phyloP scores from a whole-genome alignment of 2,329 filamentous ascomycete species.

The Aspergillus ochraceus region DNA sequence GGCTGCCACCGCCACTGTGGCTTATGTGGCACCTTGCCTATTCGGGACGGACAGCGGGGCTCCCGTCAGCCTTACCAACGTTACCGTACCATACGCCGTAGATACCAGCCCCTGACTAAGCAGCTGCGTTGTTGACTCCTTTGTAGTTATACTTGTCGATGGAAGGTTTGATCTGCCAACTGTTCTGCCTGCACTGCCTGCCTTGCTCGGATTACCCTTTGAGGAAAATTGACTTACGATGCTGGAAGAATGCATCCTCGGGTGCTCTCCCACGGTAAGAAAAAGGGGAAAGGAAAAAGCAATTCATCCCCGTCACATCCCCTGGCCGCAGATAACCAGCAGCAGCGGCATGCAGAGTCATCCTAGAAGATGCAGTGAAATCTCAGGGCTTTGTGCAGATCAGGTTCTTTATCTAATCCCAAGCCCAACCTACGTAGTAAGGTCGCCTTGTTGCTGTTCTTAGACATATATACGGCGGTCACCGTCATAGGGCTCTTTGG shows the following conservation, averaged over 20 bases:
- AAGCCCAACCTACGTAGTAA: background rate
- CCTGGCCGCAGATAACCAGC: background rate
- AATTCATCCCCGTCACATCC: background rate
- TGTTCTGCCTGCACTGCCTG: background rate
- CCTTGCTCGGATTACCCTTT: too few species aligned
- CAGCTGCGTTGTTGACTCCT: background rate
- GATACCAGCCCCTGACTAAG: background rate
- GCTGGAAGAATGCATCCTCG: background rate
- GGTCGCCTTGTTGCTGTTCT: background rate
- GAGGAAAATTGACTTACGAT: background rate
- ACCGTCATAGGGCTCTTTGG: background rate
- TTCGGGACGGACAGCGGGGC: background rate
- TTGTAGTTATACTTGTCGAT: too few species aligned
- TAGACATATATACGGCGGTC: constrained; percentile 2
- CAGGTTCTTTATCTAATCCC: background rate
- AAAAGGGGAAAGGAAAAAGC: too few species aligned
- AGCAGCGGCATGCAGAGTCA: constrained; percentile 8
- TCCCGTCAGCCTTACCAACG: background rate
- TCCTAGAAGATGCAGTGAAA: background rate
- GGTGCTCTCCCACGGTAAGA: too few species aligned
- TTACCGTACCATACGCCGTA: background rate
- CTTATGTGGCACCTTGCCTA: constrained; percentile 11
- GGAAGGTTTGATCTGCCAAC: too few species aligned
- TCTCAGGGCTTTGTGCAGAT: background rate
- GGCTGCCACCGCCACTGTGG: constrained; percentile 33